phyloP scores from a whole-genome alignment of 148 eudicot genomes.

The Vaccinium macrocarpon region DNA sequence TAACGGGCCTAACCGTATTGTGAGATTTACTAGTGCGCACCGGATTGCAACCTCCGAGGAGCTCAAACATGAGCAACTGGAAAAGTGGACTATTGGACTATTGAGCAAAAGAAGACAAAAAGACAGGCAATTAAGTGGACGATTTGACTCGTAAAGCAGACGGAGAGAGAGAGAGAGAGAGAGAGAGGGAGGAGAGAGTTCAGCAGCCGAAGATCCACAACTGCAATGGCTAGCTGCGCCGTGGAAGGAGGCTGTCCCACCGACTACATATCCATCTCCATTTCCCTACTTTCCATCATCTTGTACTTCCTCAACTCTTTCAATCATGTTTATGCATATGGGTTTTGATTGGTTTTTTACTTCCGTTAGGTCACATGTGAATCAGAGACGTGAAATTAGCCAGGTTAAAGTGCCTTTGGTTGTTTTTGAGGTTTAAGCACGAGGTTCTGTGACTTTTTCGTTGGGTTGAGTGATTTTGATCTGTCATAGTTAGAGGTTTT shows the following conservation, averaged over 20 bases:
- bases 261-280: constrained; percentile 68
- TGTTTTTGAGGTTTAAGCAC: not conserved
- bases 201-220: not conserved
- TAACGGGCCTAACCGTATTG: too few relatives aligned
- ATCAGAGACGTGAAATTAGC: not conserved
- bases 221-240: constrained; percentile 55
- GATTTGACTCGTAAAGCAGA: not conserved
- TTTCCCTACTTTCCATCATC: constrained; percentile 50
- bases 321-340: not conserved
- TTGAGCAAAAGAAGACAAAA: not conserved
- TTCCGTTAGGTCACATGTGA: not conserved
- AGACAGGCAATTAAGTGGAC: not conserved
- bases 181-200: not conserved
- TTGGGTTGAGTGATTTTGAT: not conserved
- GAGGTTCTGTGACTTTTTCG: not conserved
- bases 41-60: too few relatives aligned
- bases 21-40: too few relatives aligned
- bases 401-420: not conserved
- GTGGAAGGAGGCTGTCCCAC: constrained; percentile 71
- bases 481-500: not conserved
- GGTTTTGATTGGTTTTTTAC: not conserved
- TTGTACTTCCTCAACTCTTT: constrained; percentile 41
- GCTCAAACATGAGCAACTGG: not conserved
- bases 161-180: not conserved
- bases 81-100: not conserved